Evolutionary conservation across 768 basidiomycete genomes (phyloP), one percentile per base, ranked within the genome.

Genomic region (Russula sp.): DNA sequence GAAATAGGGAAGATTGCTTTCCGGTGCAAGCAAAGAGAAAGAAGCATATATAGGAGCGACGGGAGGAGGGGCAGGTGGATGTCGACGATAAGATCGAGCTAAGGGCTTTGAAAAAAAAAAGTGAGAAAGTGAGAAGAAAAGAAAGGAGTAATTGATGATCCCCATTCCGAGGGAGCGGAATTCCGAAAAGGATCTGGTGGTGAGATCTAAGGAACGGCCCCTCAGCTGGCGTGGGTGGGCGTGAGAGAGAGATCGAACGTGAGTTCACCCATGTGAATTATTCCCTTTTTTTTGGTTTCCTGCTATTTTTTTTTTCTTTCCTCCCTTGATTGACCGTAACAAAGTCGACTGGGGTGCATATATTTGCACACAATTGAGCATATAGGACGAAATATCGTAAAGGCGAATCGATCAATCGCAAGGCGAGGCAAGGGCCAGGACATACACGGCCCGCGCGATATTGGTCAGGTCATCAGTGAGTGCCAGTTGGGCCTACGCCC

Each of bases 151-250:
- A 58, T 52, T 57, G 61, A 58, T 63, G 61, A 63, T 58, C 61
- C 50, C n/a, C 18, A 63, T 8, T 39, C 56, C 56, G 51, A 63
- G 51, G 51, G 18, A 43, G 36, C 56, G 61, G 57, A 62, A 58
- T 46, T 22, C 38, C 39, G 25, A 53, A 43, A 34, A 35, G 16
- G 41, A 62, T 62, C 61, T 62, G 7, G 42, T 13, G n/a, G 16
- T 22, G 9, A 32, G 58, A 63, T 63, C 62, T 63, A 58, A 63
- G 62, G 62, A 47, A 63, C 62, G 7, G 57, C 25, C 48, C 39
- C 41, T 52, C 50, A 35, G 59, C n/a, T 25, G 38, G 29, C 36
- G 43, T 42, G 46, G 9, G 25, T 29, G 25, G 25, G 25, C 25
- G 25, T 29, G 25, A 29, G 25, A 29, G 25, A 29, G 54, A 46